phyloP scores from a whole-genome alignment of 2,329 filamentous ascomycete species.

The Pseudonectria buxi region DNA sequence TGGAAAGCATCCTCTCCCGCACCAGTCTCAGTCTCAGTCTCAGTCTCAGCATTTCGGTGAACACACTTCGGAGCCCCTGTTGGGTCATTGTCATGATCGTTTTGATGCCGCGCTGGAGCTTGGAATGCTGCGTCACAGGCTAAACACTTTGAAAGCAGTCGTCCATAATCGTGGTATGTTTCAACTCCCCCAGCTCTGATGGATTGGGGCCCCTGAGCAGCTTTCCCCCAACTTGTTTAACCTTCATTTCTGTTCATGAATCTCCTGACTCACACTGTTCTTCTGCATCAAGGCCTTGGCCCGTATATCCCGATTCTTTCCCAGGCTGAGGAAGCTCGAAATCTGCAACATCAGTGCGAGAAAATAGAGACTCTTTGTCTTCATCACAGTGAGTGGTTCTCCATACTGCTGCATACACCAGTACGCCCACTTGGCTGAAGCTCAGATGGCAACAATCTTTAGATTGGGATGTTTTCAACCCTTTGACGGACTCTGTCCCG shows the following conservation, averaged over 20 bases:
- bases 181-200: slow-evolving; percentile 5
- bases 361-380: slow-evolving; percentile 48
- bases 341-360: slow-evolving; percentile 52
- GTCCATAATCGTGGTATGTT: slow-evolving; percentile 42
- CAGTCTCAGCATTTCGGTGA: slow-evolving; percentile 49
- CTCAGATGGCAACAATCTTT: slow-evolving; percentile 8
- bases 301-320: slow-evolving; percentile 39
- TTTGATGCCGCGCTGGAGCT: slow-evolving; percentile 44
- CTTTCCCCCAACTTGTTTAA: not conserved
- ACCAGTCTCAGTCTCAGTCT: slow-evolving; percentile 38
- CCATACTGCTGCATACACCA: no score
- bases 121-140: slow-evolving; percentile 50
- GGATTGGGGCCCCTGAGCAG: slow-evolving; percentile 11
- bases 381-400: slow-evolving; percentile 22
- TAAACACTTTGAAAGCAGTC: slow-evolving; percentile 42
- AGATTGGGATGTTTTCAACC: slow-evolving; percentile 27
- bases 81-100: slow-evolving; percentile 42
- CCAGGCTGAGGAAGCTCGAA: slow-evolving; percentile 50
- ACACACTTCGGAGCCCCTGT: slow-evolving; percentile 41
- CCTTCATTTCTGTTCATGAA: not conserved
- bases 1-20: not conserved
- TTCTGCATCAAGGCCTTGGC: slow-evolving; percentile 17
- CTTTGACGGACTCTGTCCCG: slow-evolving; percentile 22
- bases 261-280: slow-evolving; percentile 1
- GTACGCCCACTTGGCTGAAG: no score